Conservation (phyloP, 352 stramenopile species). For the Pythium dissotocum region DNA sequence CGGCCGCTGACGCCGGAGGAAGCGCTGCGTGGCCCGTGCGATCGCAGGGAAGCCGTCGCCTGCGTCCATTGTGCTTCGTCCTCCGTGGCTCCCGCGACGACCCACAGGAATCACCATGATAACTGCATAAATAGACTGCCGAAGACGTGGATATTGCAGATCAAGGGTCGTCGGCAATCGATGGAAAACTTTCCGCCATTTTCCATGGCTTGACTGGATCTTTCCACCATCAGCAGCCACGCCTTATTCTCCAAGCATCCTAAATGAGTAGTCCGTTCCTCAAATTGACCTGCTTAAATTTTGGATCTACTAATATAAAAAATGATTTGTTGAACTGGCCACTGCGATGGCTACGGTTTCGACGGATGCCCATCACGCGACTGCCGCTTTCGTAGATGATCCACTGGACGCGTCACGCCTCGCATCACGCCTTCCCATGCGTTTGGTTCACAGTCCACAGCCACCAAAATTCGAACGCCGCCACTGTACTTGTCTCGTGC, state of each 20-base stretch:
- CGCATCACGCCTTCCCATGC: neutral
- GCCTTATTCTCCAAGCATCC: neutral
- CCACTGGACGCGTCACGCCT: neutral
- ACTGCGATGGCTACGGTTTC: conserved; percentile 8
- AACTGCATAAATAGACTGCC: neutral
- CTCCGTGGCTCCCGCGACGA: neutral
- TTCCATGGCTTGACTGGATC: neutral
- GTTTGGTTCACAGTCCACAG: too few species aligned
- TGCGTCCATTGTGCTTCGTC: neutral
- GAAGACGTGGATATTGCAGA: neutral
- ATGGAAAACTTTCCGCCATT: conserved; percentile 1
- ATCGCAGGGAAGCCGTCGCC: conserved; percentile 20
- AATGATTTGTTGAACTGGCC: neutral
- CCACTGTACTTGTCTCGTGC: neutral
- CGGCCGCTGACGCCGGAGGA: conserved; percentile 2
- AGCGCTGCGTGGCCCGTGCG: conserved; percentile 18
- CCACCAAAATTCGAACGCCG: neutral
- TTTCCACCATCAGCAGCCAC: neutral
- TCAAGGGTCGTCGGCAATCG: neutral
- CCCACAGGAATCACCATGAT: neutral
- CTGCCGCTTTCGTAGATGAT: neutral
- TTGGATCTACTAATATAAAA: neutral
- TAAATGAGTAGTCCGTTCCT: neutral
- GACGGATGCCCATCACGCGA: conserved; percentile 1
- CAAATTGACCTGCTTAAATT: neutral